phyloP scores from a whole-genome alignment of 179 eudicot genomes.

The Amaranthus tricolor region DNA sequence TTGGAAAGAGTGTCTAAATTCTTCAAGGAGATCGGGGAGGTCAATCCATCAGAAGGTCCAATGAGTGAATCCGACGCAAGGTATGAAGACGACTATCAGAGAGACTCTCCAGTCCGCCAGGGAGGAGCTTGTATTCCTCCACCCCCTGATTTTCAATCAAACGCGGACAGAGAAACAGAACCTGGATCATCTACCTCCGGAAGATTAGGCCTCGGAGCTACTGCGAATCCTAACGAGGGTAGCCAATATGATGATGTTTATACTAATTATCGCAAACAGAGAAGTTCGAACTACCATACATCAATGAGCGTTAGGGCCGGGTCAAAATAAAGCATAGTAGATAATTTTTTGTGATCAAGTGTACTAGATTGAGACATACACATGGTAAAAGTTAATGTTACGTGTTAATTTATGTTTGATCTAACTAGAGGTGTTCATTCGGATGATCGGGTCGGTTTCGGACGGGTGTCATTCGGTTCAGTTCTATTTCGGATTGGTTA shows the following conservation, averaged over 20 bases:
- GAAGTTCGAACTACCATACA: slow-evolving; percentile 79
- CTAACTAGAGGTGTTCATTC: too few relatives aligned
- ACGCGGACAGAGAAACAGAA: slow-evolving; percentile 50
- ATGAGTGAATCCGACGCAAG: slow-evolving; percentile 48
- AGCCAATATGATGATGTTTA: slow-evolving; percentile 96
- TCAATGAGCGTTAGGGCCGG: slow-evolving; percentile 82
- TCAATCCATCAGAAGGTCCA: slow-evolving; percentile 88
- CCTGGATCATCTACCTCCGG: slow-evolving; percentile 64
- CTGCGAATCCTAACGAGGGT: slow-evolving; percentile 59
- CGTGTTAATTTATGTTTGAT: too few relatives aligned
- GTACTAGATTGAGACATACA: neutral
- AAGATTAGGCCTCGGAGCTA: slow-evolving; percentile 83
- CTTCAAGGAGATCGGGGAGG: slow-evolving; percentile 90
- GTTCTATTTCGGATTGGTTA: too few relatives aligned
- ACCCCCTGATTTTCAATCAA: slow-evolving; percentile 61
- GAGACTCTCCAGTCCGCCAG: slow-evolving; percentile 67
- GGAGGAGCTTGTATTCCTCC: slow-evolving; percentile 99
- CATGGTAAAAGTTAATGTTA: too few relatives aligned
- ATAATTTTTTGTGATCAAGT: neutral
- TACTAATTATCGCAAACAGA: slow-evolving; percentile 74
- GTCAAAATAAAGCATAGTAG: slow-evolving; percentile 33
- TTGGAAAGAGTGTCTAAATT: slow-evolving; percentile 84
- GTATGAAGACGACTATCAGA: slow-evolving; percentile 19
- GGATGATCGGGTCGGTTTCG: too few relatives aligned
- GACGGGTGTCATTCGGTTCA: too few relatives aligned